Evolutionary conservation across 495 filamentous ascomycete genomes (phyloP), one percentile per base, ranked within the genome.

Genomic region (Cercophora newfieldiana): DNA sequence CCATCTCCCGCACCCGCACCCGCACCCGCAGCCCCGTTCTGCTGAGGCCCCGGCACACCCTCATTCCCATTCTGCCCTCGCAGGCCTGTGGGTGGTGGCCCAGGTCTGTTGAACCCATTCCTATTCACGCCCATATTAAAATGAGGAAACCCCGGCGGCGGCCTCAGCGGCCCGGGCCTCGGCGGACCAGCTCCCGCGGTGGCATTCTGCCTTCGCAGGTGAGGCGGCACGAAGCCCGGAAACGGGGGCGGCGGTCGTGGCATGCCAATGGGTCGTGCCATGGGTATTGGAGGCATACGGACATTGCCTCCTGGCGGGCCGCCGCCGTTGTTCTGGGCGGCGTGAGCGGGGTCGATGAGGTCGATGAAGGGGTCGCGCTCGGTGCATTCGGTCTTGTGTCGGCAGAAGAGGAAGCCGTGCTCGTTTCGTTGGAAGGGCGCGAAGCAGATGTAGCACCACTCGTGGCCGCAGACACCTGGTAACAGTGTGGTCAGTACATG

Each of bases 371-470:
- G 64, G 26, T 70, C 68, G 0, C 54, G 55, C 59, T 78, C 77
- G 2, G 61, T 65, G 62, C 79, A 81, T 31, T 67, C 67, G 12
- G 24, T 55, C 14, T 66, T 71, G 56, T 81, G 79, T 7, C 59
- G 68, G 25, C 78, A 81, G 29, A 68, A 71, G 1, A 76, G 72
- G 56, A 76, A 73, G 2, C 70, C 67, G 8, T 63, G 56, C 14
- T 69, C 24, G 61, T 73, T 74, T 7, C 61, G 65, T 25, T 70
- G 66, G 58, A 74, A 82, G 3, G 63, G 61, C 0, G 72, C 78
- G n/a, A 71, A 67, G 68, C 81, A 83, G 12, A 77, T 49, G 67
- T 78, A 83, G 63, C 81, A 83, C 79, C 79, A 83, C 57, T 82
- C 78, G 21, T 79, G 74, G 7, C 76, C 70, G 55, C 81, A 82